These are phyloP conservation scores for Fusarium redolens DNA, from an alignment of 2,329 filamentous ascomycete species.

Conservation along the genomic window DNA sequence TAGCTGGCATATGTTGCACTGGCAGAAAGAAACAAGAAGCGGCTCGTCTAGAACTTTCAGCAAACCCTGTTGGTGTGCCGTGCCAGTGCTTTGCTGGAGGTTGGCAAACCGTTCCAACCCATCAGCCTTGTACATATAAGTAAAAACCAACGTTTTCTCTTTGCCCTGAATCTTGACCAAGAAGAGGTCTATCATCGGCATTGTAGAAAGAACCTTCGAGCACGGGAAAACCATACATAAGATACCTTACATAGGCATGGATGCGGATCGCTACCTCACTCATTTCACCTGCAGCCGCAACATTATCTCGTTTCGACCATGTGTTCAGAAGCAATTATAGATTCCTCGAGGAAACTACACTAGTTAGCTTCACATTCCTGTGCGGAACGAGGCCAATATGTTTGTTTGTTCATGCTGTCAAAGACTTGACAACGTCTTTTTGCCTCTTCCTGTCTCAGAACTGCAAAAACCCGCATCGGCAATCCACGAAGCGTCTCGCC, in stretches of 20 bases:
- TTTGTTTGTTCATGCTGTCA: constrained; percentile 21
- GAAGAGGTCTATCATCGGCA: neutral
- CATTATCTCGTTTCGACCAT: constrained; percentile 23
- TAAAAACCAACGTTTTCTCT: constrained; percentile 9
- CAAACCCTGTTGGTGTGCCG: constrained; percentile 9
- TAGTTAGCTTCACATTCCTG: constrained; percentile 36
- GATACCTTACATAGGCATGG: neutral
- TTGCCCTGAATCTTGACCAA: constrained; percentile 16
- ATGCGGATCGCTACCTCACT: constrained; percentile 22
- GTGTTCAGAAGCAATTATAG: constrained; percentile 48
- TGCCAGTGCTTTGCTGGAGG: neutral
- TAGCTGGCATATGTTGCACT: neutral
- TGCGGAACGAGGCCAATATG: constrained; percentile 9
- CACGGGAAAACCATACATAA: neutral
- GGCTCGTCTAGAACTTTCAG: neutral
- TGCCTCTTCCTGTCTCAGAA: constrained; percentile 26
- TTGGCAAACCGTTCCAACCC: neutral
- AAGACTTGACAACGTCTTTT: constrained; percentile 3
- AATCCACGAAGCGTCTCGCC: constrained; percentile 13
- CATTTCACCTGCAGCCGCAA: constrained; percentile 12
- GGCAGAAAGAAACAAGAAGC: constrained; percentile 15
- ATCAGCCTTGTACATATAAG: constrained; percentile 5
- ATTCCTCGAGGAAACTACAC: constrained; percentile 47
- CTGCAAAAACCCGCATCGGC: constrained; percentile 32
- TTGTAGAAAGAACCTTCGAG: neutral